These are phyloP conservation scores for Santalum album DNA, from an alignment of 164 flowering plant species.

Conservation along the genomic window DNA sequence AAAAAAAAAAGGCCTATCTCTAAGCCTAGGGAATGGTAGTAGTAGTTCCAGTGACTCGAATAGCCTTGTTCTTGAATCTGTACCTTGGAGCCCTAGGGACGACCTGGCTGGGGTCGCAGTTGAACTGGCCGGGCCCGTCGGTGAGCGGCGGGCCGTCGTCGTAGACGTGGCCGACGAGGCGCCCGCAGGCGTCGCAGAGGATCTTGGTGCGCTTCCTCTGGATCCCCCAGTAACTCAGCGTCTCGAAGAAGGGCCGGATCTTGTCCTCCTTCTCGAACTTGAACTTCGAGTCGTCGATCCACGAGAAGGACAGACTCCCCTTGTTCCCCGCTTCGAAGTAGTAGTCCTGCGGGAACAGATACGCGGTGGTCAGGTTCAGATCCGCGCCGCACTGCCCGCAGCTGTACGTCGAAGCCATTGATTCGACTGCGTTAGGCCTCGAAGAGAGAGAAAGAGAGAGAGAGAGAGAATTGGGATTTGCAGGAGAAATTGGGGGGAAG, in stretches of 20 bases:
- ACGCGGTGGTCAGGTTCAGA: slow-evolving; percentile 47
- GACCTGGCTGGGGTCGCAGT: slow-evolving; percentile 88
- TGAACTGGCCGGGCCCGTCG: slow-evolving; percentile 63
- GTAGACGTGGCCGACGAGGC: slow-evolving; percentile 64
- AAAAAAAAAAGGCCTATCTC: too few relatives aligned
- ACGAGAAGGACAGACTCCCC: slow-evolving; percentile 66
- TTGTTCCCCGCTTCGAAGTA: slow-evolving; percentile 97
- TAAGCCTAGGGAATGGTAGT: too few relatives aligned
- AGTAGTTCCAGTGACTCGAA: slow-evolving; percentile 32
- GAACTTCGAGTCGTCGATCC: slow-evolving; percentile 56
- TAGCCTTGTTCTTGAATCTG: slow-evolving; percentile 69
- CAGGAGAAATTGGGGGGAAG: too few relatives aligned
- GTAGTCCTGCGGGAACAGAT: slow-evolving; percentile 64
- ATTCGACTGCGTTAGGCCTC: too few relatives aligned
- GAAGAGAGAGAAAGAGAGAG: too few relatives aligned
- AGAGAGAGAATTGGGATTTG: too few relatives aligned
- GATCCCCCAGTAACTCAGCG: slow-evolving; percentile 91
- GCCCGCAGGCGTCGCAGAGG: slow-evolving; percentile 56
- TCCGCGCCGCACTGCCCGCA: slow-evolving; percentile 65
- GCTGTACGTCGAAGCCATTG: slow-evolving; percentile 58
- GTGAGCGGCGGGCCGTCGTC: slow-evolving; percentile 91
- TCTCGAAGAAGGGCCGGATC: slow-evolving; percentile 83
- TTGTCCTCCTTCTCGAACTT: slow-evolving; percentile 76
- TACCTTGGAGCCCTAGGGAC: slow-evolving; percentile 84
- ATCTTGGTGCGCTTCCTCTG: slow-evolving; percentile 76